A percentile compares a stretch with the other conserved stretches of the same genome.
These are phyloP conservation scores for Zygoascus biomembranicola DNA, from an alignment of 805 yeast genomes.

Conservation along the genomic window DNA sequence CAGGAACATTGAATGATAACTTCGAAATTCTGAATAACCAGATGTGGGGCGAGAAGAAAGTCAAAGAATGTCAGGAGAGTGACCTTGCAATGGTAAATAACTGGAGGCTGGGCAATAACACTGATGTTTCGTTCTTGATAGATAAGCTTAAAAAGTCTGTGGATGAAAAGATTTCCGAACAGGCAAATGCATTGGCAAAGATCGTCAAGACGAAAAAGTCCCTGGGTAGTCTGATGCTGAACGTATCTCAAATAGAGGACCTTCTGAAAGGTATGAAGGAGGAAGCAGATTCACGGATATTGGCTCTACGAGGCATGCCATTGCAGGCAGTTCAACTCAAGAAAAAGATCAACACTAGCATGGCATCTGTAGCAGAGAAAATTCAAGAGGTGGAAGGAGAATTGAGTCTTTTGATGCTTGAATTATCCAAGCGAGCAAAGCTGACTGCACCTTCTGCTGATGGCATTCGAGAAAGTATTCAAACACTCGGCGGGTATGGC, in stretches of 20 bases:
- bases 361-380: constrained; percentile 5
- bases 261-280: constrained; percentile 2
- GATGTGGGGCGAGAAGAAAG: constrained; percentile 1
- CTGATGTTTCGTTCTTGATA: constrained; percentile 2
- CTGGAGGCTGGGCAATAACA: constrained; percentile 12
- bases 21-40: background rate
- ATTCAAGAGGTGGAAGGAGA: constrained; percentile 8
- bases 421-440: constrained; percentile 4
- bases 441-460: constrained; percentile 7
- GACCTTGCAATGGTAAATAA: constrained; percentile 6
- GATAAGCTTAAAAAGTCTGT: constrained; percentile 4
- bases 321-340: constrained; percentile 16
- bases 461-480: constrained; percentile 5
- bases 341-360: constrained; percentile 3
- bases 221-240: constrained; percentile 6
- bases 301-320: constrained; percentile 13
- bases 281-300: constrained; percentile 9
- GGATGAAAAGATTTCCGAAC: background rate
- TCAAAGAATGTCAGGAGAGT: background rate
- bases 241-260: constrained; percentile 13
- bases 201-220: constrained; percentile 4
- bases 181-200: background rate
- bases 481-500: background rate
- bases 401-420: constrained; percentile 11
- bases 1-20: background rate